phyloP scores from a whole-genome alignment of 257 asterid species.

The Solanum peruvianum region DNA sequence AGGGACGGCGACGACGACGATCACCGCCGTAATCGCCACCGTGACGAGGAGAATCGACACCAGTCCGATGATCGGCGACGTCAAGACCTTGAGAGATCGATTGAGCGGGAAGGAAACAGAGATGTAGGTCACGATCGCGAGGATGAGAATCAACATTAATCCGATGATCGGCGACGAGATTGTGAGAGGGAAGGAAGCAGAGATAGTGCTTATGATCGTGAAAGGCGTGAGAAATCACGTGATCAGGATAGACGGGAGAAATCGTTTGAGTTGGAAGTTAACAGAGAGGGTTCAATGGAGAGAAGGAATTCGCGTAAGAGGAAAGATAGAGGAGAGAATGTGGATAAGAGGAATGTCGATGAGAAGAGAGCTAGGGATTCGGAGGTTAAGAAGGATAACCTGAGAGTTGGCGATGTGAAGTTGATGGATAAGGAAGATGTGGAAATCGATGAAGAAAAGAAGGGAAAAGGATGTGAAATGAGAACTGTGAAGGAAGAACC shows the following conservation, averaged over 20 bases:
- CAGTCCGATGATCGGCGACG: not conserved
- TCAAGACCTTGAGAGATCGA: not conserved
- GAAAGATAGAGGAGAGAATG: not conserved
- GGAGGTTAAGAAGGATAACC: not conserved
- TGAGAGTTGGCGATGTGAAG: not conserved
- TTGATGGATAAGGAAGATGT: not conserved
- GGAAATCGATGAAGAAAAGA: not conserved
- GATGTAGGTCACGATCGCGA: not conserved
- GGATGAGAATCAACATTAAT: constrained; percentile 18
- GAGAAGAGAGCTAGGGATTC: not conserved
- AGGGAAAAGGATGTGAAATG: not conserved
- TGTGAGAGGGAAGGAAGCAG: constrained; percentile 1
- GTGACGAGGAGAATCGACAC: constrained; percentile 23
- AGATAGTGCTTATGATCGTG: not conserved
- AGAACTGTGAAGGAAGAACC: not conserved
- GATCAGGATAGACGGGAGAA: not conserved
- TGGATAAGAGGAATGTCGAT: not conserved
- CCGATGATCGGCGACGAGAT: constrained; percentile 15
- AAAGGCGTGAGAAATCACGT: not conserved
- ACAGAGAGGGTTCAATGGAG: not conserved
- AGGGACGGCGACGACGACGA: constrained; percentile 9
- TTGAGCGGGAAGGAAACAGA: not conserved
- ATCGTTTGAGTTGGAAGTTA: not conserved
- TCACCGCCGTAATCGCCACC: constrained; percentile 12
- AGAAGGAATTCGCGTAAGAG: not conserved